Conservation (phyloP, 495 filamentous ascomycete genomes). For the Aspergillus diversus region DNA sequence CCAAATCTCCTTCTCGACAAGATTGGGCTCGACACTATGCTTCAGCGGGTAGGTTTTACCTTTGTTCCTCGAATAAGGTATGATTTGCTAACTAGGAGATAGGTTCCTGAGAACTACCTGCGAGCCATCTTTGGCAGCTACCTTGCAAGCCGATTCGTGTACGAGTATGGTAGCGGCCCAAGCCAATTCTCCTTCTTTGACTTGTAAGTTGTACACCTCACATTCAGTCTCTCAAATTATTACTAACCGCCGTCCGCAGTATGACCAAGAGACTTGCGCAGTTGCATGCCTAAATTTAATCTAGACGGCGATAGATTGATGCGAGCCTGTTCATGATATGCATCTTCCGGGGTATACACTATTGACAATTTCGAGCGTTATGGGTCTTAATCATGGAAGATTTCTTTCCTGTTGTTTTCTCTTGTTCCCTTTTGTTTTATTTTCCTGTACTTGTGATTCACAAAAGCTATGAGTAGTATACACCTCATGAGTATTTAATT, state of each 20-base stretch:
- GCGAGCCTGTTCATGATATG: slow-evolving; percentile 18
- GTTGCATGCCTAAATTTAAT: slow-evolving; percentile 31
- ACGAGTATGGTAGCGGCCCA: slow-evolving; percentile 87
- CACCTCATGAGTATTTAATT: not conserved
- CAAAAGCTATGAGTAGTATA: slow-evolving; percentile 20
- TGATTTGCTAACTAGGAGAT: slow-evolving; percentile 27
- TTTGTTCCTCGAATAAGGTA: slow-evolving; percentile 6
- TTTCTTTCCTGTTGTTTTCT: slow-evolving; percentile 4
- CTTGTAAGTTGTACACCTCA: slow-evolving; percentile 67
- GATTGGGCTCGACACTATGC: slow-evolving; percentile 86
- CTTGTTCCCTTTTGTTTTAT: not conserved
- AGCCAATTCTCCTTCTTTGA: slow-evolving; percentile 99
- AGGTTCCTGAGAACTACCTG: slow-evolving; percentile 92
- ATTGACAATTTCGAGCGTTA: slow-evolving; percentile 28
- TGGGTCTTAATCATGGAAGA: slow-evolving; percentile 24
- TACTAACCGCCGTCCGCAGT: slow-evolving; percentile 37
- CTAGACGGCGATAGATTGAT: slow-evolving; percentile 16
- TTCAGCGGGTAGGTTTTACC: slow-evolving; percentile 64
- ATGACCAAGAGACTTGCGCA: slow-evolving; percentile 58
- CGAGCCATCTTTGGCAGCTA: slow-evolving; percentile 95
- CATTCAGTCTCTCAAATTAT: not conserved
- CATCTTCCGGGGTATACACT: slow-evolving; percentile 24
- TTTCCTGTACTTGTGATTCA: slow-evolving; percentile 20
- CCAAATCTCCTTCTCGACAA: slow-evolving; percentile 82
- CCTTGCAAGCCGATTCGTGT: slow-evolving; percentile 92